Base-by-base conservation (phyloP, 2,329 filamentous ascomycete species). In the Aspergillus novofumigatus region DNA sequence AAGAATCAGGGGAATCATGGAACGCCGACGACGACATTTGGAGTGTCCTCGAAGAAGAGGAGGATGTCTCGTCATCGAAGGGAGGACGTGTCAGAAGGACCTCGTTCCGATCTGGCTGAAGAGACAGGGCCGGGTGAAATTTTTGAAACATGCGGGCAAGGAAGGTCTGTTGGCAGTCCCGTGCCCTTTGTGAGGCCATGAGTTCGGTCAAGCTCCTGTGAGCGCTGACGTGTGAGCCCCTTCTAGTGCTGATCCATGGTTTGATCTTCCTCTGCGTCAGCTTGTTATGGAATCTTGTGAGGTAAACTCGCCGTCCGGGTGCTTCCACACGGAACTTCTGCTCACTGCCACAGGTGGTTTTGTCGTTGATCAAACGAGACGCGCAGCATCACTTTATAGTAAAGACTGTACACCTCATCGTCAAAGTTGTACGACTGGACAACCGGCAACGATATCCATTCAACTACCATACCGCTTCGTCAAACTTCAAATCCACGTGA, bases 1-100 rank as follows among this genome's bases (percentile, higher is more conserved):
- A n/a, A 67, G 72, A n/a, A 72, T 78, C 26, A 66, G 69, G 6
- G 60, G 60, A 3, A 76, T 77, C n/a, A 78, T 78, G 74, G 69
- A 73, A 56, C 69, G 69, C 50, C 64, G 76, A 32, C 70, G 76
- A 29, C 60, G 70, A 49, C 76, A 78, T 67, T 63, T 68, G 5
- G 76, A 78, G 53, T 78, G 76, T 62, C 63, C 57, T 4, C 59
- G 63, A 17, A 60, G 58, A 1, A 51, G 51, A 8, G 66, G 70
- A 3, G 75, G 74, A 0, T 78, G 75, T 57, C 58, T 69, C 55
- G 69, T 78, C n/a, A 59, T 78, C 5, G 62, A 71, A 35, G 75
- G 75, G 1, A 49, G 42, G 17, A 72, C 69, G 2, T 75, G 72
- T 60, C 68, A 65, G 50, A 61, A 59, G n/a, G 66, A 68, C 52